Percentiles rank a stretch among this genome's conserved stretches.
These are phyloP conservation scores for Globisporangium camurandrum DNA, from an alignment of 352 stramenopile species.

Conservation along the genomic window DNA sequence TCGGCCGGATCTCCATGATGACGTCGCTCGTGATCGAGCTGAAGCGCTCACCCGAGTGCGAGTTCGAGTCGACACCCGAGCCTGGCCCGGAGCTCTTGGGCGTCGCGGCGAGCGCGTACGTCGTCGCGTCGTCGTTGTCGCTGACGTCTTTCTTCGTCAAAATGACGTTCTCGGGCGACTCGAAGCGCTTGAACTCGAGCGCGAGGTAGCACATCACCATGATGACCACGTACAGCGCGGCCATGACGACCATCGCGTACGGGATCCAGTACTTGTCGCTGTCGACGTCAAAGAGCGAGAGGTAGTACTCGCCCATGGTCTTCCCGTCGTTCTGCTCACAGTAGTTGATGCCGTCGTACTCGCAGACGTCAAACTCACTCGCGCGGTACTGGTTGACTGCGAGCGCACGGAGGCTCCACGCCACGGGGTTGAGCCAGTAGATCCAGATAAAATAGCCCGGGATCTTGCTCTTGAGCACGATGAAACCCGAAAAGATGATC, in stretches of 20 bases:
- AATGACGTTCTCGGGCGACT: not conserved
- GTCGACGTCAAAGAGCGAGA: constrained; percentile 29
- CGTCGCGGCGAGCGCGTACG: not conserved
- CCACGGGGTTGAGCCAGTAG: constrained; percentile 57
- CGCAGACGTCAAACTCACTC: constrained; percentile 21
- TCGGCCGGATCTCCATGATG: too few species aligned
- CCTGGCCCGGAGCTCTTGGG: too few species aligned
- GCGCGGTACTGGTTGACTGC: constrained; percentile 37
- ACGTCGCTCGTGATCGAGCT: too few species aligned
- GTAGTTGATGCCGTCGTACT: constrained; percentile 33
- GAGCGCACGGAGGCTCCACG: constrained; percentile 32
- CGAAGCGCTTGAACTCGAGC: not conserved
- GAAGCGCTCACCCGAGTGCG: too few species aligned
- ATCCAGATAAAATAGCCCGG: constrained; percentile 13
- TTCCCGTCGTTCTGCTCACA: constrained; percentile 23
- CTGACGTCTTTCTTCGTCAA: too few species aligned
- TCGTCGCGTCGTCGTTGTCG: not conserved
- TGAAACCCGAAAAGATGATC: constrained; percentile 43
- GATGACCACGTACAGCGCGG: not conserved
- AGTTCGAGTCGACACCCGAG: too few species aligned
- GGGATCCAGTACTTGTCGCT: constrained; percentile 28
- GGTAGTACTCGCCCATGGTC: constrained; percentile 24
- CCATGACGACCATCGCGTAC: constrained; percentile 23
- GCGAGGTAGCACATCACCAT: not conserved
- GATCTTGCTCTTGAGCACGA: constrained; percentile 30